phyloP scores from a whole-genome alignment of 306 rosid genomes.

The Albizia julibrissin region DNA sequence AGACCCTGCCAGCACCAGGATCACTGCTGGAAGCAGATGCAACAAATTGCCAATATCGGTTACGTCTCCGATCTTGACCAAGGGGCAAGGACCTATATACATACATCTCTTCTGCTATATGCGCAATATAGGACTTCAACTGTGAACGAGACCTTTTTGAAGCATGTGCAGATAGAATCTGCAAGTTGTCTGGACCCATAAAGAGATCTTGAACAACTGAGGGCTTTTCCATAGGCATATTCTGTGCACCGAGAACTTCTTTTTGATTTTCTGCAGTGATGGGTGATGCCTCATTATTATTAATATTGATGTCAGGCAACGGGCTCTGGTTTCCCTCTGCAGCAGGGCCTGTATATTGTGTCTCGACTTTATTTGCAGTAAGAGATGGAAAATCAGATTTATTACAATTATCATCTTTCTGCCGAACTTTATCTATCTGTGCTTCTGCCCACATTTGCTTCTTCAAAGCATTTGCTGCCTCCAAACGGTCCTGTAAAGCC shows the following conservation, averaged over 20 bases:
- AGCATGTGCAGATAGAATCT: conserved; percentile 70
- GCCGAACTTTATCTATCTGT: conserved; percentile 88
- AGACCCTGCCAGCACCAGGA: conserved; percentile 98
- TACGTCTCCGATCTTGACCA: conserved; percentile 97
- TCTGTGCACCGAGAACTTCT: conserved; percentile 44
- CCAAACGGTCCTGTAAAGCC: conserved; percentile 85
- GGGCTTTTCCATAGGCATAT: conserved; percentile 58
- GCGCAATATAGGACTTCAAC: conserved; percentile 88
- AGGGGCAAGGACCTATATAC: conserved; percentile 96
- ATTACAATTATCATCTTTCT: conserved; percentile 68
- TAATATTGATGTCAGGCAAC: conserved; percentile 56
- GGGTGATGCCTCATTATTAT: conserved; percentile 62
- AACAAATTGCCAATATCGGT: conserved; percentile 95
- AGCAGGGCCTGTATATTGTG: conserved; percentile 51
- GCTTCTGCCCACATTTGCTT: conserved; percentile 99
- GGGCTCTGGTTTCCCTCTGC: conserved; percentile 85
- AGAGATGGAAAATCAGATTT: conserved; percentile 63
- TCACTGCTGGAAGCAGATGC: conserved; percentile 93
- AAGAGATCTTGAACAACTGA: conserved; percentile 56
- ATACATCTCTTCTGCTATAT: conserved; percentile 93
- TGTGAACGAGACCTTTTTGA: conserved; percentile 95
- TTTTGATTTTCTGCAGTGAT: conserved; percentile 66
- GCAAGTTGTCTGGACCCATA: conserved; percentile 64
- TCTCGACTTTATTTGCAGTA: conserved; percentile 64
- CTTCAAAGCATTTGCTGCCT: conserved; percentile 94